These are phyloP conservation scores for Zygotorulaspora danielsina DNA, from an alignment of 805 yeast species.

Conservation along the genomic window DNA sequence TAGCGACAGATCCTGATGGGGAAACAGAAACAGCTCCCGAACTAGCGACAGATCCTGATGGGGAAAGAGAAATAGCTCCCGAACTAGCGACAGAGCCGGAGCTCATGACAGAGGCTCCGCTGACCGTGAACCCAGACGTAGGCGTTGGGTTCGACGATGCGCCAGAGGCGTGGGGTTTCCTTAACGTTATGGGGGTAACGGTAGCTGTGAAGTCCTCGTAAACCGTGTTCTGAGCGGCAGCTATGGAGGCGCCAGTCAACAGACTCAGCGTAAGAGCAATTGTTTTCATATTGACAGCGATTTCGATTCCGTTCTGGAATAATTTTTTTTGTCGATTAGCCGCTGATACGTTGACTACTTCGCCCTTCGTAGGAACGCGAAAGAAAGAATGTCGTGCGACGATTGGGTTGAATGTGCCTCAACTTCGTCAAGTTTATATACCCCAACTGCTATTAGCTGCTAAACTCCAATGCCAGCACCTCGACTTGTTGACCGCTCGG, in stretches of 20 bases:
- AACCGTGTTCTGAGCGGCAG: constrained; percentile 17
- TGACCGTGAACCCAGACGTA: neutral
- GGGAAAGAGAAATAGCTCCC: constrained; percentile 3
- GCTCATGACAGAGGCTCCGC: no score
- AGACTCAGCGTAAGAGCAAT: constrained; percentile 5
- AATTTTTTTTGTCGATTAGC: neutral
- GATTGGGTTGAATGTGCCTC: no score
- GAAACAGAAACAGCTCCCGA: neutral
- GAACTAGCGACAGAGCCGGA: neutral
- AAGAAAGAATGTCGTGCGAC: no score
- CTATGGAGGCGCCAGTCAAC: constrained; percentile 13
- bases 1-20: constrained; percentile 18
- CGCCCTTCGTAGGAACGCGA: no score
- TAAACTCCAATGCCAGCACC: no score
- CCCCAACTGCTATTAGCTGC: no score
- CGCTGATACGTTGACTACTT: no score
- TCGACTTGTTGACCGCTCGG: no score
- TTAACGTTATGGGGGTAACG: constrained; percentile 12
- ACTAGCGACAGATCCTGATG: constrained; percentile 3
- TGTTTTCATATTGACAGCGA: constrained; percentile 4
- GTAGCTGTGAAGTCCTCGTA: constrained; percentile 23
- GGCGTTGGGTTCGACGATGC: neutral
- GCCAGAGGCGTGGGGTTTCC: constrained; percentile 11
- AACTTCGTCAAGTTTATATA: no score
- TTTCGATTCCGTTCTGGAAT: neutral